Evolutionary conservation across 73 alveolate genomes (phyloP).

Genomic region (Uronychia binucleata): DNA sequence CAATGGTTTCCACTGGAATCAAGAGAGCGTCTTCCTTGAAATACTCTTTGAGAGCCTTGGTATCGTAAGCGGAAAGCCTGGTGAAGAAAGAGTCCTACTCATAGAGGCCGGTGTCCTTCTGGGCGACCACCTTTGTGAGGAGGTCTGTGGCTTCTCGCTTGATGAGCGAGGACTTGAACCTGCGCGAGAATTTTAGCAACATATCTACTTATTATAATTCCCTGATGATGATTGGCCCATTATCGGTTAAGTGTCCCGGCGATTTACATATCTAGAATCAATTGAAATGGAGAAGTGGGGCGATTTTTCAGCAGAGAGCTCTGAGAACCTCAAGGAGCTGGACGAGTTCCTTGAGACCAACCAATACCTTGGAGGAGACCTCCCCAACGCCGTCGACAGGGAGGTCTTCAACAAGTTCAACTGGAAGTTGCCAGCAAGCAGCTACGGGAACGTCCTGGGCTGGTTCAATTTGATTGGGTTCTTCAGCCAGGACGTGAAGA

Average conservation of each 20-base stretch:
- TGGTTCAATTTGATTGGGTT: conserved; percentile 44
- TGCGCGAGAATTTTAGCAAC: conserved; percentile 52
- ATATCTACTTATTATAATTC: conserved; percentile 38
- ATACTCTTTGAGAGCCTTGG: conserved; percentile 22
- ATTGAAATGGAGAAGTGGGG: not conserved
- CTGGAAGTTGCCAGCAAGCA: not conserved
- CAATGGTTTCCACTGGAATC: conserved; percentile 64
- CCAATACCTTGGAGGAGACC: conserved; percentile 26
- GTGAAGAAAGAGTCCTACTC: conserved; percentile 9
- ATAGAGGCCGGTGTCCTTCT: not conserved
- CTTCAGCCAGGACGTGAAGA: conserved; percentile 33
- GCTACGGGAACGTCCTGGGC: not conserved
- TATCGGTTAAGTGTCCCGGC: not conserved
- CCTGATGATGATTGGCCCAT: conserved; percentile 3
- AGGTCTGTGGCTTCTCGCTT: conserved; percentile 42
- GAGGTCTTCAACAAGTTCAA: not conserved
- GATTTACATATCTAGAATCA: not conserved
- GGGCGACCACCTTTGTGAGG: conserved; percentile 39
- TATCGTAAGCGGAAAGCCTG: conserved; percentile 37
- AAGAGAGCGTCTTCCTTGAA: conserved; percentile 57
- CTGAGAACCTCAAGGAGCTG: not conserved
- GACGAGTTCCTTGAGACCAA: conserved; percentile 2
- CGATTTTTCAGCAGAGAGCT: not conserved
- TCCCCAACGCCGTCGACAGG: conserved; percentile 8
- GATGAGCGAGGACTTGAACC: conserved; percentile 53